Evolutionary conservation across 371 early-diverging fungal genomes (phyloP), one percentile per base, ranked within the genome.

Genomic region (Rhizomucor miehei): DNA sequence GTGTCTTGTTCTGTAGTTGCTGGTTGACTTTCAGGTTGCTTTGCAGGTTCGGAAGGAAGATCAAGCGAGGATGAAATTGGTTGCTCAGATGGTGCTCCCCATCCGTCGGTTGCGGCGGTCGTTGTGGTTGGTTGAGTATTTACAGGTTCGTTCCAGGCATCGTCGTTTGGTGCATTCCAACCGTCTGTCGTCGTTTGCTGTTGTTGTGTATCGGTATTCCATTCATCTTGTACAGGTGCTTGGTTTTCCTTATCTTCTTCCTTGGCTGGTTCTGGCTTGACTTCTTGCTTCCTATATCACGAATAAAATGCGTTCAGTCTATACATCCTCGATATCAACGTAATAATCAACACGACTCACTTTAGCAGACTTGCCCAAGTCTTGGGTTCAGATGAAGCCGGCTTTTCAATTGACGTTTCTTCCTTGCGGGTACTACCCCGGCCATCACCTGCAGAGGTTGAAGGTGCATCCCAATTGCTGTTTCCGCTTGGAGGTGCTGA

Each of bases 301-400:
- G 8, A 29, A 29, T 29, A 29, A 29, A n/a, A n/a, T n/a, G n/a
- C 45, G 47, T 3, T 51, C 37, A 8, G 51, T 41, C 37, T 48
- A 52, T 47, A 13, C 12, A 41, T 10, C 14, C 10, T 9, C 38
- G 38, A 9, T 38, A 14, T 38, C 14, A 38, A 38, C 10, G 38
- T 14, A 10, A 10, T 38, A 9, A 29, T 29, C 29, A 29, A 29
- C 29, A 29, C 8, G 8, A 73, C 82, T 56, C 68, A 88, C 88
- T 85, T 86, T 44, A 87, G 80, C 54, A 87, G 71, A 59, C 86
- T 86, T 56, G 89, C 89, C 89, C 89, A 89, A 45, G 89, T 61
- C 53, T 69, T 69, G 48, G 70, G 68, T 48, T 74, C 79, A 45
- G 67, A 60, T 44, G 65, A 65, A 3, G 69, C 51, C 24, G 72